phyloP scores from a whole-genome alignment of 2,329 filamentous ascomycete genomes.

The Fusarium dlaminii region DNA sequence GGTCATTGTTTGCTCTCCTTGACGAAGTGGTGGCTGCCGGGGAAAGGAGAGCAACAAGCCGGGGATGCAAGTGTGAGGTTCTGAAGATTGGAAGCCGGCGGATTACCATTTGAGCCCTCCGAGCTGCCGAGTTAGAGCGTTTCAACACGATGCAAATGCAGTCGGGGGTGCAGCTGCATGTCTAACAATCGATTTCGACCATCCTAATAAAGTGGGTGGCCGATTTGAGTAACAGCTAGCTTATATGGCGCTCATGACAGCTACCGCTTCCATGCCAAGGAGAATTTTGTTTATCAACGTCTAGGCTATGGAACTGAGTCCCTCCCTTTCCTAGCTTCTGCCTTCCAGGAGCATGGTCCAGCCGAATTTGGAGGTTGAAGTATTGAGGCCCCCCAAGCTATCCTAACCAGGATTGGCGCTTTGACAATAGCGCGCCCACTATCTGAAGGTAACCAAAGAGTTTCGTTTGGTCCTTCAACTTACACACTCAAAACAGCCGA shows the following conservation, averaged over 20 bases:
- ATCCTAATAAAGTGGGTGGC: background rate
- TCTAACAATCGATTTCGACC: background rate
- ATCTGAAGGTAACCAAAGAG: background rate
- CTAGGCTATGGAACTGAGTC: background rate
- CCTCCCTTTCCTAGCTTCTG: background rate
- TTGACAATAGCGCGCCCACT: background rate
- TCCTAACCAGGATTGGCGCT: background rate
- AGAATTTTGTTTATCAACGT: background rate
- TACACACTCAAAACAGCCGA: background rate
- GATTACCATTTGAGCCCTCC: background rate
- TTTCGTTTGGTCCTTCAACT: background rate
- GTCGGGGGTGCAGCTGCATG: background rate
- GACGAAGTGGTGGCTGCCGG: background rate
- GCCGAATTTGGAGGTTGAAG: background rate
- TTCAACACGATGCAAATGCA: background rate
- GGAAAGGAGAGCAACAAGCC: background rate
- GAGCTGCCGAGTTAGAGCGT: background rate
- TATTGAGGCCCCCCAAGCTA: slow-evolving; percentile 1
- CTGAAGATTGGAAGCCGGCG: background rate
- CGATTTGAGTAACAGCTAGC: background rate
- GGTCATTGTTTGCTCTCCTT: background rate
- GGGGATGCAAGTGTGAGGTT: background rate
- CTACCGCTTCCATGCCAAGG: background rate
- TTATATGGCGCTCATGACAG: background rate
- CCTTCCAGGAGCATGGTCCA: background rate